Base-by-base conservation (phyloP, 352 stramenopile genomes). In the Vaucheria bursata region DNA sequence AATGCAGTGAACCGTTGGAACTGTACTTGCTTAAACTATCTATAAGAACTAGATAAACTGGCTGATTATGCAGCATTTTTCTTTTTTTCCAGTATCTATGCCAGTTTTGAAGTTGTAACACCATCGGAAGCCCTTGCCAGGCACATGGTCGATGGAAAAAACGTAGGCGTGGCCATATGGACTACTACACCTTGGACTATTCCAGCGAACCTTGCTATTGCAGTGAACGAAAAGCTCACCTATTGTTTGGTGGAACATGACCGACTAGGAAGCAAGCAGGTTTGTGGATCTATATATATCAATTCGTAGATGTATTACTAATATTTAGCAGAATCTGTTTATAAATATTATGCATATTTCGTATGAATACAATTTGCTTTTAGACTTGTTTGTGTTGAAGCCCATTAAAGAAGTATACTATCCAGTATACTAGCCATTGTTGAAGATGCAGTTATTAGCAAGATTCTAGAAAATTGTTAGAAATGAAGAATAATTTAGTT, bases 181-280 rank as follows among this genome's bases (percentile, higher is more conserved):
- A 99, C 96, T 1, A 99, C 96, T 1, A 99, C 96, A 72, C 96
- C 96, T 1, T 99, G 95, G 95, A 99, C 95, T 29, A 95, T 99
- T 73, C 95, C 94, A 33, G 92, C 94, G 7, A 99, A 99, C 84
- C 87, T 97, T 82, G 95, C 93, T n/a, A 86, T 99, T 29, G 95
- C 93, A 75, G 90, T 99, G n/a, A 96, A 97, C 79, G 88, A 88
- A 0, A 85, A 95, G 7, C 85, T 98, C 59, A 86, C 90, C 69
- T 99, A 99, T 84, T 92, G 89, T 3, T 83, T 98, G n/a, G 90
- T 98, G 8, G 50, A 45, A 45, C 67, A 82, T 53, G 8, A 59
- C 18, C 73, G 39, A 25, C 49, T 83, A 8, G 65, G 65, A 34
- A 69, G 39, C 45, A 80, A 68, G 75, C 73, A 71, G 5, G 65